Evolutionary conservation across 106 monocot species (phyloP), one percentile per base, ranked within the genome.

Genomic region (Acorus calamus): DNA sequence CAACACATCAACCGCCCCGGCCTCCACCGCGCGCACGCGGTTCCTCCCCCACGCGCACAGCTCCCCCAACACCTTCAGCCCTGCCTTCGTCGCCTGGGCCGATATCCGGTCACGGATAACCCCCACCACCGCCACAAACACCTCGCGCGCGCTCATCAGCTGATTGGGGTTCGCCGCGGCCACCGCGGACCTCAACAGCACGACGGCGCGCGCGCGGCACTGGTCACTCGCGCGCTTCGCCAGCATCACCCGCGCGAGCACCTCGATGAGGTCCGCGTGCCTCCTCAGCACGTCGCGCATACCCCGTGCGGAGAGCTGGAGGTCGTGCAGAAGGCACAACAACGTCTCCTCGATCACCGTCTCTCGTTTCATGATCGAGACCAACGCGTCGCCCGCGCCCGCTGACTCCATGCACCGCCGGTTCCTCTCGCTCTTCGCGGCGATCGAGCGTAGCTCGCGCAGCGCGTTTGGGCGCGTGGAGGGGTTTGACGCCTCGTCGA

Each of bases 11-110:
- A 83, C 87, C 0, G 68, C 74, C 3, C 83, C 77, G 58, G 75
- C 73, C 4, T 75, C 55, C 4, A 66, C 80, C 1, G 77, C 76
- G 61, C 67, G 83, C 4, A 67, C 42, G 12, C 61, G 59, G 68
- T 87, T 87, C 53, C 75, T 69, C 14, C 83, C 77, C 64, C 67
- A 72, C 7, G 63, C 69, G 66, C 50, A 61, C 0, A 76, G 46
- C 8, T 11, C 28, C 9, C 4, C 51, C 2, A 89, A 63, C 3
- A 77, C 57, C 14, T 77, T 70, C 46, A 89, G 45, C 5, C 82
- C 84, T 2, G 74, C 77, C 71, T 75, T 85, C 44, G 57, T 73
- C 0, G 85, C 73, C 59, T 69, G 69, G 43, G 56, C 14, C 10
- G 78, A 79, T 3, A 82, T 65, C 13, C 63, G 46, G 8, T 82